These are phyloP conservation scores for Metrosideros polymorpha DNA, from an alignment of 441 rosid genomes.

Conservation along the genomic window DNA sequence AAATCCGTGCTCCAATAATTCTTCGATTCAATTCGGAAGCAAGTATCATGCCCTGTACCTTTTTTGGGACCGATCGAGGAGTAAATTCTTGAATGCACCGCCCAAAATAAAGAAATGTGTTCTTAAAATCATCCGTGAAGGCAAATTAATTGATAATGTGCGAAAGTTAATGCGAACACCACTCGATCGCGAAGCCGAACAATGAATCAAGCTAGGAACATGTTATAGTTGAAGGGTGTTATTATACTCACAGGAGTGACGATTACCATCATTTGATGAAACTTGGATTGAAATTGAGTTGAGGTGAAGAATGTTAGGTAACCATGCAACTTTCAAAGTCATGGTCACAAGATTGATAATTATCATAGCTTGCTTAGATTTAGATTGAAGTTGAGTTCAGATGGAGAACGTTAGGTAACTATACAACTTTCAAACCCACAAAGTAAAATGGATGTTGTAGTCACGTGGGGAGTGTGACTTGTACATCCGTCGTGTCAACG, in stretches of 20 bases:
- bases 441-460: background rate
- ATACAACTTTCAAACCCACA: background rate
- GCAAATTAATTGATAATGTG: background rate
- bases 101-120: background rate
- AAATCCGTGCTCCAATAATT: background rate
- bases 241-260: background rate
- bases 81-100: background rate
- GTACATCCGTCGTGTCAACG: background rate
- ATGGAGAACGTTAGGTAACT: background rate
- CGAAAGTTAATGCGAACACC: background rate
- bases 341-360: background rate
- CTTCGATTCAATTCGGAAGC: background rate
- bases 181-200: background rate
- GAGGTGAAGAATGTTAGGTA: background rate
- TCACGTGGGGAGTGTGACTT: background rate
- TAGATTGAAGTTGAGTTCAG: background rate
- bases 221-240: background rate
- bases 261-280: background rate
- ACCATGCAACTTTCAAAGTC: background rate
- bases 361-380: background rate
- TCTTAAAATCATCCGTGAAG: background rate
- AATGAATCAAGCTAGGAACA: background rate
- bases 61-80: background rate
- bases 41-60: background rate
- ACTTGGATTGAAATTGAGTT: background rate